These are phyloP conservation scores for Phytophthora sansomeana DNA, from an alignment of 352 stramenopile genomes.

Conservation along the genomic window DNA sequence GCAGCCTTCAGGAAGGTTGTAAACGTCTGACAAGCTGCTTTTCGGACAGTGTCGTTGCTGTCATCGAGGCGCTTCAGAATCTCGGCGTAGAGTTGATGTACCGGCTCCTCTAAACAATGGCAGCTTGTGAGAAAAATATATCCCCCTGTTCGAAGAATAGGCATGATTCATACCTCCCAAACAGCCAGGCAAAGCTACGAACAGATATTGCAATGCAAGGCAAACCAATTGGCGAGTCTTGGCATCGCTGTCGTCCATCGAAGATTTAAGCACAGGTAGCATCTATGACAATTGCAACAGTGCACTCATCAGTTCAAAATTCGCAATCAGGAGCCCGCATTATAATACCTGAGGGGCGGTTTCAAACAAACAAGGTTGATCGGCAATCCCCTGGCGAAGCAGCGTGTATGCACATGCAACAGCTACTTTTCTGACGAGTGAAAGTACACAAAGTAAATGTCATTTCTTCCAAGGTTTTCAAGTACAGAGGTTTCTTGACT, in stretches of 20 bases:
- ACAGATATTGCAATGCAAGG: constrained; percentile 88
- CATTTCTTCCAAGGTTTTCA: background rate
- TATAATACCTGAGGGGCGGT: constrained; percentile 68
- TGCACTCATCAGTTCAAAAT: constrained; percentile 3
- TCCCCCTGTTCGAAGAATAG: background rate
- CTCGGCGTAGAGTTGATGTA: constrained; percentile 92
- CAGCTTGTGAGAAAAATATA: background rate
- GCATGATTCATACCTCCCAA: constrained; percentile 58
- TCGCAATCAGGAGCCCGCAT: background rate
- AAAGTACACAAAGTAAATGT: constrained; percentile 10
- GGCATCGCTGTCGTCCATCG: constrained; percentile 88
- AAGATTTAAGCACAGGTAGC: constrained; percentile 89
- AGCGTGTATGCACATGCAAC: constrained; percentile 89
- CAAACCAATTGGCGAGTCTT: constrained; percentile 91
- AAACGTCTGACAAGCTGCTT: constrained; percentile 89
- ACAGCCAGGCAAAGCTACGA: constrained; percentile 80
- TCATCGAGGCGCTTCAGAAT: constrained; percentile 94
- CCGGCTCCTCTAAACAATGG: constrained; percentile 77
- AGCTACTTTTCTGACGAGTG: constrained; percentile 79
- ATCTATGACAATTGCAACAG: constrained; percentile 52
- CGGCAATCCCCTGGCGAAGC: constrained; percentile 76
- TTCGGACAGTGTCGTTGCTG: constrained; percentile 91
- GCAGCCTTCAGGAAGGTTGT: constrained; percentile 87
- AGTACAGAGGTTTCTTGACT: background rate
- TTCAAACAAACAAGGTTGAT: constrained; percentile 85